phyloP scores from a whole-genome alignment of 805 yeast genomes.

The Kurtzmaniella fragi region DNA sequence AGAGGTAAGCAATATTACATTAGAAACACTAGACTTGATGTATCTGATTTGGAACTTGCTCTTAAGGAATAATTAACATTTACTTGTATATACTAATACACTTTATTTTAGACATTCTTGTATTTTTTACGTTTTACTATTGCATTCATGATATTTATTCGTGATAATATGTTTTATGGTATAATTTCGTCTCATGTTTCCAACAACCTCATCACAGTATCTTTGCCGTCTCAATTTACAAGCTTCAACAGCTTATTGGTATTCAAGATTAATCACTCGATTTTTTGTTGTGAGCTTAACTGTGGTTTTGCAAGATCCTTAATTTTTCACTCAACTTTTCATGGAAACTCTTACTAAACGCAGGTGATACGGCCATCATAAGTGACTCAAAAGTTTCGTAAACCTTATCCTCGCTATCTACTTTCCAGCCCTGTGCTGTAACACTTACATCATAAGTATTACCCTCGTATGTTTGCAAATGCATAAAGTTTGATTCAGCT shows the following conservation, averaged over 20 bases:
- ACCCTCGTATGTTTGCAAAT: constrained; percentile 14
- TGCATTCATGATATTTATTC: no score
- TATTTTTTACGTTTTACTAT: neutral
- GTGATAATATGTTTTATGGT: no score
- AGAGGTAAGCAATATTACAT: constrained; percentile 89
- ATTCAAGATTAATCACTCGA: no score
- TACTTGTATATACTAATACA: neutral
- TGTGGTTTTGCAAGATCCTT: neutral
- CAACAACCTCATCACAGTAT: no score
- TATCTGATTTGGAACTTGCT: constrained; percentile 55
- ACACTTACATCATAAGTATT: constrained; percentile 15
- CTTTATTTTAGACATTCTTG: neutral
- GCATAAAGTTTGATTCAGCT: constrained; percentile 3
- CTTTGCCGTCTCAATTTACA: no score
- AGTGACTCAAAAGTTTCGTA: constrained; percentile 29
- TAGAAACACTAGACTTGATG: constrained; percentile 73
- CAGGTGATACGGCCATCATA: constrained; percentile 20
- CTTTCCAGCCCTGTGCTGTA: constrained; percentile 25
- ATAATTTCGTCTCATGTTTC: no score
- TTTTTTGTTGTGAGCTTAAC: no score
- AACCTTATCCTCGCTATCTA: constrained; percentile 6
- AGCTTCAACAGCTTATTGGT: no score
- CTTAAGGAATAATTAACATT: constrained; percentile 1
- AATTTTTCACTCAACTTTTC: constrained; percentile 14
- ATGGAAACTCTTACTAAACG: constrained; percentile 16